Evolutionary conservation across 352 stramenopile genomes (phyloP).

Genomic region (Globisporangium iwayamae): DNA sequence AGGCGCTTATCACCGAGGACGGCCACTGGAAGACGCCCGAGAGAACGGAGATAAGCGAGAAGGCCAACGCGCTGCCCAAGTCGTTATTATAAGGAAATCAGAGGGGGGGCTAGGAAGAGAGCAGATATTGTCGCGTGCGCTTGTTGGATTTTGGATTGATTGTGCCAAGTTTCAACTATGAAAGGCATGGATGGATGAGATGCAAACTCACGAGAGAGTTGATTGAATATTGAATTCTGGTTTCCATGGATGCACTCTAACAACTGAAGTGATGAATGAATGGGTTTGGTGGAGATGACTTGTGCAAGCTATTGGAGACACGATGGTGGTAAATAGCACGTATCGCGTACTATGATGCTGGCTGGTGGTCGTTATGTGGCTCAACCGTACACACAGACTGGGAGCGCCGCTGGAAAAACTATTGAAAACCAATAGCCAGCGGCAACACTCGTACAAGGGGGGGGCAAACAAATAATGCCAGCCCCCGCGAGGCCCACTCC

Average conservation of each 20-base stretch:
- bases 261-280: background rate
- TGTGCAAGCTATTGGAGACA: slow-evolving; percentile 83
- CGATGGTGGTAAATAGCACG: slow-evolving; percentile 55
- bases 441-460: slow-evolving; percentile 58
- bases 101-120: background rate
- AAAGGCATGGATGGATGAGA: too few relatives aligned
- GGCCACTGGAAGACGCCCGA: slow-evolving; percentile 38
- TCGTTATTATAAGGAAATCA: slow-evolving; percentile 1
- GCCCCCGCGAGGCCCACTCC: slow-evolving; percentile 41
- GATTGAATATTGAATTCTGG: too few relatives aligned
- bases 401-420: slow-evolving; percentile 54
- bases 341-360: slow-evolving; percentile 84
- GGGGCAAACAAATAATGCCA: slow-evolving; percentile 9
- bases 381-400: slow-evolving; percentile 29
- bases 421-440: slow-evolving; percentile 78
- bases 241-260: too few relatives aligned
- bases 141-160: background rate
- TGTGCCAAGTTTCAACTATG: background rate
- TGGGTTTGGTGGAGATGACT: background rate
- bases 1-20: slow-evolving; percentile 30
- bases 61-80: slow-evolving; percentile 20
- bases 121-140: too few relatives aligned
- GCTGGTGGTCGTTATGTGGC: slow-evolving; percentile 42
- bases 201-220: too few relatives aligned
- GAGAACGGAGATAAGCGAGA: slow-evolving; percentile 12